These are phyloP conservation scores for Talaromyces borbonicus DNA, from an alignment of 495 filamentous ascomycete genomes.

Conservation along the genomic window DNA sequence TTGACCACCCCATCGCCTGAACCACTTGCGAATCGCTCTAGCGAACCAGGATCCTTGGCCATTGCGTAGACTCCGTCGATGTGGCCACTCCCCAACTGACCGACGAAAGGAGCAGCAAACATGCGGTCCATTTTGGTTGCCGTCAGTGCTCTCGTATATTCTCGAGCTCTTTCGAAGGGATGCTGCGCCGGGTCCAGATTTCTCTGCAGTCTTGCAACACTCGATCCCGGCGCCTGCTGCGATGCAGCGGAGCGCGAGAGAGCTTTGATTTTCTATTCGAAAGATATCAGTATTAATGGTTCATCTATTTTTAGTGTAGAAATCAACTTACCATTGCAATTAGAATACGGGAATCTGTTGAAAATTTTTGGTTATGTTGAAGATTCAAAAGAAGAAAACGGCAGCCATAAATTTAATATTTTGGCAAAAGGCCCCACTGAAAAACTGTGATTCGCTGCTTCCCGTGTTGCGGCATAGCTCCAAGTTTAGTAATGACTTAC, in stretches of 20 bases:
- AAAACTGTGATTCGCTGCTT: neutral
- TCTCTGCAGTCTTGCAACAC: constrained; percentile 61
- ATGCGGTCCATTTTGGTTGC: constrained; percentile 91
- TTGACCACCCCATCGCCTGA: constrained; percentile 85
- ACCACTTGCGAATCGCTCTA: constrained; percentile 66
- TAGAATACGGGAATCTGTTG: too few relatives aligned
- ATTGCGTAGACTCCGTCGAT: constrained; percentile 83
- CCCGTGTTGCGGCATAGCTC: neutral
- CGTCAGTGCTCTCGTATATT: constrained; percentile 84
- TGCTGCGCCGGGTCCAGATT: constrained; percentile 90
- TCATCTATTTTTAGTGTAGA: neutral
- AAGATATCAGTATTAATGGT: neutral
- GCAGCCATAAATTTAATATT: constrained; percentile 1
- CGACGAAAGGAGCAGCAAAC: constrained; percentile 89
- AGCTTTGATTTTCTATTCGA: constrained; percentile 83
- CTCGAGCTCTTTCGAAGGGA: constrained; percentile 88
- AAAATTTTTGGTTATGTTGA: neutral
- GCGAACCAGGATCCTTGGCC: constrained; percentile 57
- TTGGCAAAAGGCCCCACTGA: neutral
- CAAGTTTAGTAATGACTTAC: too few relatives aligned
- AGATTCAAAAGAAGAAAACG: neutral
- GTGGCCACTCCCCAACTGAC: constrained; percentile 79
- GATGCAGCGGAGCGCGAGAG: constrained; percentile 69
- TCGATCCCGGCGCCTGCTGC: constrained; percentile 69
- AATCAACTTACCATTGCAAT: neutral